These are phyloP conservation scores for Ochetophila trinervis DNA, from an alignment of 306 rosid genomes.

Conservation along the genomic window DNA sequence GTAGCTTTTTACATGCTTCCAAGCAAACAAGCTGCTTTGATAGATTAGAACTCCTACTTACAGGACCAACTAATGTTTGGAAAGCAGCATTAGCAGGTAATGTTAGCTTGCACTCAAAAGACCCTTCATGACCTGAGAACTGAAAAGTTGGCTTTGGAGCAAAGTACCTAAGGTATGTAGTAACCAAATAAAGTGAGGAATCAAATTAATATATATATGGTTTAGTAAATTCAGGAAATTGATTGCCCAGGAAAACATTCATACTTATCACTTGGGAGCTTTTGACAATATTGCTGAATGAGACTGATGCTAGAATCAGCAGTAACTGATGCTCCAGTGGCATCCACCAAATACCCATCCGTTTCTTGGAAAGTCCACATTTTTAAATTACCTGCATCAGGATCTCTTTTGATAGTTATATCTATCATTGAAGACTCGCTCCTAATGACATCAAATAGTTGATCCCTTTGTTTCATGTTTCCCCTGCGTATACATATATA, in stretches of 20 bases:
- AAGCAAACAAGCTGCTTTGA: constrained; percentile 82
- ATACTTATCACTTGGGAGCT: constrained; percentile 67
- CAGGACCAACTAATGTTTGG: constrained; percentile 64
- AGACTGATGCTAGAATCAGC: constrained; percentile 65
- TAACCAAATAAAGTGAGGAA: constrained; percentile 16
- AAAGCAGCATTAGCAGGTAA: constrained; percentile 81
- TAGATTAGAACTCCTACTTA: constrained; percentile 42
- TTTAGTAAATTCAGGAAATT: background rate
- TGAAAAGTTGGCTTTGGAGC: constrained; percentile 53
- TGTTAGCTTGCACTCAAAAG: constrained; percentile 48
- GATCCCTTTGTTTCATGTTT: constrained; percentile 65
- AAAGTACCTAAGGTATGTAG: constrained; percentile 49
- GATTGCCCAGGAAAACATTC: constrained; percentile 26
- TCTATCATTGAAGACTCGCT: constrained; percentile 72
- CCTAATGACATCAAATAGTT: constrained; percentile 65
- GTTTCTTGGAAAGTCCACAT: constrained; percentile 29
- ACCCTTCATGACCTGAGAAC: constrained; percentile 37
- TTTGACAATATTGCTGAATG: constrained; percentile 62
- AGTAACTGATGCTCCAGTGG: constrained; percentile 72
- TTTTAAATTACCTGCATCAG: constrained; percentile 35
- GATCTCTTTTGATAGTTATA: constrained; percentile 54
- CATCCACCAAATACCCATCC: constrained; percentile 49
- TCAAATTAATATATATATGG: background rate
- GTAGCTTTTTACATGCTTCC: constrained; percentile 91
- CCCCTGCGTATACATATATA: constrained; percentile 69